Evolutionary conservation across 2,329 filamentous ascomycete species (phyloP).

Genomic region (Ceratocystis colombiana): DNA sequence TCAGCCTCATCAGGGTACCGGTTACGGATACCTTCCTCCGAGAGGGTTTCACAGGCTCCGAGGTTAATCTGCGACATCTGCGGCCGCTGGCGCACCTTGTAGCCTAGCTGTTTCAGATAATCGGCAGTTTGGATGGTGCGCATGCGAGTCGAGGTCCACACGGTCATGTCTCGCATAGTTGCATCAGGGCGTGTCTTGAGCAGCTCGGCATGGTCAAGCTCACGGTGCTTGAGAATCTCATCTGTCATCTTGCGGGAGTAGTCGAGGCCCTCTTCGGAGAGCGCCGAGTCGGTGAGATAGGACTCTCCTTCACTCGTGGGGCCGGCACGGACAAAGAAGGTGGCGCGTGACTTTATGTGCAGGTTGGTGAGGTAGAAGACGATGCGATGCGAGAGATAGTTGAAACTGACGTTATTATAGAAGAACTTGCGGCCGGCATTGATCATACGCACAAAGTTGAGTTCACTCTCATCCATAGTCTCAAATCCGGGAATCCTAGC

Average conservation of each 20-base stretch:
- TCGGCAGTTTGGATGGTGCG: slow-evolving; percentile 85
- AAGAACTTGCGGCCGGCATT: slow-evolving; percentile 88
- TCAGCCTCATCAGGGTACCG: slow-evolving; percentile 83
- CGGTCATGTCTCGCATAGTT: slow-evolving; percentile 67
- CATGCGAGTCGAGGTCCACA: slow-evolving; percentile 91
- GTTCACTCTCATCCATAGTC: slow-evolving; percentile 85
- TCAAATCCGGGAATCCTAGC: slow-evolving; percentile 92
- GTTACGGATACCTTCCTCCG: slow-evolving; percentile 67
- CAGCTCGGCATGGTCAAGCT: slow-evolving; percentile 64
- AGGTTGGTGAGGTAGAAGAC: slow-evolving; percentile 97
- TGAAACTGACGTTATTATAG: slow-evolving; percentile 95
- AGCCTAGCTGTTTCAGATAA: slow-evolving; percentile 66
- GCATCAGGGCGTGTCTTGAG: slow-evolving; percentile 55
- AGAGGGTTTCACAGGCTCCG: slow-evolving; percentile 88
- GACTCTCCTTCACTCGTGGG: slow-evolving; percentile 79
- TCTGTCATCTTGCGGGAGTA: slow-evolving; percentile 84
- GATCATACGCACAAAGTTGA: slow-evolving; percentile 99
- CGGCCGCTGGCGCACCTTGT: slow-evolving; percentile 78
- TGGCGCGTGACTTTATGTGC: slow-evolving; percentile 89
- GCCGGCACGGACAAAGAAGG: slow-evolving; percentile 84
- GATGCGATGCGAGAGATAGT: slow-evolving; percentile 91
- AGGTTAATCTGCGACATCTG: slow-evolving; percentile 98
- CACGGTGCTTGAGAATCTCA: slow-evolving; percentile 68
- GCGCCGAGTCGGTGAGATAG: slow-evolving; percentile 79
- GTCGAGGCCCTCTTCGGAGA: slow-evolving; percentile 67